Conservation (phyloP, 306 rosid genomes). For the Heteromeles arbutifolia region DNA sequence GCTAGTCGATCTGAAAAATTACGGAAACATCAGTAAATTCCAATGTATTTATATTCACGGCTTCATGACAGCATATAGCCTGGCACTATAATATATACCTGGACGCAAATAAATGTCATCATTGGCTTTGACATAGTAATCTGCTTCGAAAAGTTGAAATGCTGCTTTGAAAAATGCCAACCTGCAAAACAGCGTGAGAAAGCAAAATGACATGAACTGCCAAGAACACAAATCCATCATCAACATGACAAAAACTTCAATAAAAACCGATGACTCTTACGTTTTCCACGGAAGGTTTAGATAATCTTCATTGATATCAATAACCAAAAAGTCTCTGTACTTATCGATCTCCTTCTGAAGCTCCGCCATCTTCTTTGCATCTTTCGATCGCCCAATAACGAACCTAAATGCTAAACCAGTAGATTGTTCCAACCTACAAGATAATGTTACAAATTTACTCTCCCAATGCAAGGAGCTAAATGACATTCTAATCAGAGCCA, state of each 20-base stretch:
- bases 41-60: not conserved
- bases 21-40: not conserved
- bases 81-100: slow-evolving; percentile 19
- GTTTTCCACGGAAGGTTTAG: slow-evolving; percentile 21
- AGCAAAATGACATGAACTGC: not conserved
- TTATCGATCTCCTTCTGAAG: slow-evolving; percentile 24
- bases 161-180: slow-evolving; percentile 33
- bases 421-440: slow-evolving; percentile 34
- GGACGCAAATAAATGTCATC: slow-evolving; percentile 36
- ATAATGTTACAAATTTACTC: not conserved
- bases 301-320: slow-evolving; percentile 32
- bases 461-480: not conserved
- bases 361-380: slow-evolving; percentile 18
- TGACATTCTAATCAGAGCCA: not conserved
- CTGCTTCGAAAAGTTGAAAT: slow-evolving; percentile 28
- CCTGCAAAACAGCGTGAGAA: slow-evolving; percentile 5
- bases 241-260: not conserved
- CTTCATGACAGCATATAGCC: not conserved
- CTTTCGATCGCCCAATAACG: slow-evolving; percentile 26
- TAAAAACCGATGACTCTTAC: not conserved
- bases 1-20: slow-evolving; percentile 30
- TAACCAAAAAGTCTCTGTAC: slow-evolving; percentile 27
- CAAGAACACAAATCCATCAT: not conserved
- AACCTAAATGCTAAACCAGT: slow-evolving; percentile 39
- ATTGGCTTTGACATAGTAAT: slow-evolving; percentile 36